Percentiles rank a stretch among this genome's conserved stretches.
These are phyloP conservation scores for Plicaturopsis crispa DNA, from an alignment of 768 basidiomycete species.

Conservation along the genomic window DNA sequence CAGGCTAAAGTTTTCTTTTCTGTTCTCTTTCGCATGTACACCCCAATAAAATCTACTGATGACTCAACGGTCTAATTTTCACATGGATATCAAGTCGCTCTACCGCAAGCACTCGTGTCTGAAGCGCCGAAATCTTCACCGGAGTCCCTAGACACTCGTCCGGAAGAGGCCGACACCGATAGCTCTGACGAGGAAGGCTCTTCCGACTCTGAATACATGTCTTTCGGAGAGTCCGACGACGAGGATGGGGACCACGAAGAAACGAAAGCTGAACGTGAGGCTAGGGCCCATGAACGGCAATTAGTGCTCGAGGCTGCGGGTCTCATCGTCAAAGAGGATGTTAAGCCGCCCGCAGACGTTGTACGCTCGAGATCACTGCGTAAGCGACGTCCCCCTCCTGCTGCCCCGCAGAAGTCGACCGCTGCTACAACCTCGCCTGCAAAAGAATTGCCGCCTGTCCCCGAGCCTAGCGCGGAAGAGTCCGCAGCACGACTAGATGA, in stretches of 20 bases:
- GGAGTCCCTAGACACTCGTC: too few relatives aligned
- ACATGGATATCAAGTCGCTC: background rate
- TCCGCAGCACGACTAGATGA: constrained; percentile 56
- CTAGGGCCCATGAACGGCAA: constrained; percentile 68
- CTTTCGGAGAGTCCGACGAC: constrained; percentile 35
- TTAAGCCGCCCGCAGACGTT: constrained; percentile 38
- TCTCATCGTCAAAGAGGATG: constrained; percentile 62
- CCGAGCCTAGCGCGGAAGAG: constrained; percentile 24
- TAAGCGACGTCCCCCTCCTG: constrained; percentile 19
- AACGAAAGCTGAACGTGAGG: constrained; percentile 43
- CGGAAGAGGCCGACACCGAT: constrained; percentile 22
- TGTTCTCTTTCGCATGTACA: constrained; percentile 33
- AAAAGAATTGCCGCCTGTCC: constrained; percentile 49
- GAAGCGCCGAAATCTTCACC: too few relatives aligned
- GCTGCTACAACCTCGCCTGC: constrained; percentile 13
- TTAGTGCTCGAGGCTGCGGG: constrained; percentile 88
- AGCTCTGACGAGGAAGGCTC: constrained; percentile 18
- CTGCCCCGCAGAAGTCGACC: constrained; percentile 12
- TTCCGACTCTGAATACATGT: constrained; percentile 34
- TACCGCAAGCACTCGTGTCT: too few relatives aligned
- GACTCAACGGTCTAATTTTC: background rate
- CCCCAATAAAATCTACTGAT: constrained; percentile 7
- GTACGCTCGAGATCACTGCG: constrained; percentile 20
- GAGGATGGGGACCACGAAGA: constrained; percentile 26
- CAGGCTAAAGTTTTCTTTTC: constrained; percentile 79